Percentiles rank a stretch among this genome's conserved stretches.
phyloP scores from a whole-genome alignment of 1,284 basidiomycete species.

The Xerocomus minutiporus region DNA sequence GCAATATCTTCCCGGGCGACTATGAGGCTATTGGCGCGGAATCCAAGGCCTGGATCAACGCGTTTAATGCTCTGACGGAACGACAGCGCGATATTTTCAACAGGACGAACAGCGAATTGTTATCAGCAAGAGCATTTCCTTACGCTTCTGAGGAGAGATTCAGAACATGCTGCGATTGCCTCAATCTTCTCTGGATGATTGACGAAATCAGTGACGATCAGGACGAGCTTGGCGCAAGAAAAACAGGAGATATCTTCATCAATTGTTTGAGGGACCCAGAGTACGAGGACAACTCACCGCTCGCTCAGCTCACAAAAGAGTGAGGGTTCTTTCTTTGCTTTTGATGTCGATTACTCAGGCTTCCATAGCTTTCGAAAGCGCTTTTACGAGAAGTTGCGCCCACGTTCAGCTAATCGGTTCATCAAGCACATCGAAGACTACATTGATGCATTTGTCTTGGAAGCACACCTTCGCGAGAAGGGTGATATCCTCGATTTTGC shows the following conservation, averaged over 20 bases:
- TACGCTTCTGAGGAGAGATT: conserved; percentile 57
- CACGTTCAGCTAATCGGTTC: conserved; percentile 45
- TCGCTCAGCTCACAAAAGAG: conserved; percentile 61
- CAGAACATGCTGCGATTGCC: conserved; percentile 58
- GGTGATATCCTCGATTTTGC: conserved; percentile 50
- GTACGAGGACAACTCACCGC: conserved; percentile 51
- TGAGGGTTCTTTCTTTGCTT: conserved; percentile 31
- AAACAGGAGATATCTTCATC: conserved; percentile 51
- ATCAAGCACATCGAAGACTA: conserved; percentile 52
- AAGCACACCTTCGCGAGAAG: conserved; percentile 58
- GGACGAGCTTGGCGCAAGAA: conserved; percentile 49
- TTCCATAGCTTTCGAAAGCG: conserved; percentile 48
- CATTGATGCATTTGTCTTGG: conserved; percentile 50
- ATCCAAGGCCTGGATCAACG: conserved; percentile 60
- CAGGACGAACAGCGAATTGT: conserved; percentile 55
- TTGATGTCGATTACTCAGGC: neutral
- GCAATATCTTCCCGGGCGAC: conserved; percentile 4
- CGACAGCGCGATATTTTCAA: conserved; percentile 58
- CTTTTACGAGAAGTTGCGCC: conserved; percentile 42
- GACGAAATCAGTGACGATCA: conserved; percentile 71
- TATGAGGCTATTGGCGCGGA: conserved; percentile 34
- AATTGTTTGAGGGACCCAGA: conserved; percentile 48
- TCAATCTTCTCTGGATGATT: conserved; percentile 63
- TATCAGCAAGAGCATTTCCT: conserved; percentile 59
- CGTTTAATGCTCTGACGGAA: conserved; percentile 55